Conservation (phyloP, 257 asterid species). For the Ocimum tenuiflorum region DNA sequence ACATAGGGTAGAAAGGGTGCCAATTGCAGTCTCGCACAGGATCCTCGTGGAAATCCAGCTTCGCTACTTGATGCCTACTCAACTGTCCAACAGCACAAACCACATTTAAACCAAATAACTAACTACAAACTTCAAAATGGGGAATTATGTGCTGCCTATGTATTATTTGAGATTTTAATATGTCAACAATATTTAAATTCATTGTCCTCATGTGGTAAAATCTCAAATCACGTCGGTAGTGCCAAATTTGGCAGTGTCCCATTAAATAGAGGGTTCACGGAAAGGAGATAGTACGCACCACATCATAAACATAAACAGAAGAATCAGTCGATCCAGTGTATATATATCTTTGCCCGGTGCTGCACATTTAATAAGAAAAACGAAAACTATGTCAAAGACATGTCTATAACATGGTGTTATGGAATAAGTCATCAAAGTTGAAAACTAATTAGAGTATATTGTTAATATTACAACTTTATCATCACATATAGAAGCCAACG, state of each 20-base stretch:
- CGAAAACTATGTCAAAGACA: background rate
- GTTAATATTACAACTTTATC: background rate
- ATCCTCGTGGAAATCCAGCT: slow-evolving; percentile 66
- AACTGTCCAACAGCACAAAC: slow-evolving; percentile 30
- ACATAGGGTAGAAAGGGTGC: slow-evolving; percentile 81
- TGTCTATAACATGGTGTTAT: background rate
- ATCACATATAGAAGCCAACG: background rate
- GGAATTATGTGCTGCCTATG: too few species aligned
- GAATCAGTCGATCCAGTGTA: slow-evolving; percentile 88
- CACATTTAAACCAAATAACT: too few species aligned
- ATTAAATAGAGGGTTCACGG: too few species aligned
- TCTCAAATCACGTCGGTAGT: too few species aligned
- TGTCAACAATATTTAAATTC: too few species aligned
- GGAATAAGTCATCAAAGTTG: background rate
- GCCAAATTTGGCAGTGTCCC: too few species aligned
- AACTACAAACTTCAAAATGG: too few species aligned
- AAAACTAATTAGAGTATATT: background rate
- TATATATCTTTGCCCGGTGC: slow-evolving; percentile 88
- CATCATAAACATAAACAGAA: slow-evolving; percentile 62
- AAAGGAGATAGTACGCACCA: slow-evolving; percentile 42
- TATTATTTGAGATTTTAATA: too few species aligned
- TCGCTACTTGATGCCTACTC: slow-evolving; percentile 55
- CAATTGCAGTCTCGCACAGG: slow-evolving; percentile 86
- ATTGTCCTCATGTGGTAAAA: too few species aligned
- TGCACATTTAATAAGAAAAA: slow-evolving; percentile 33